phyloP scores from a whole-genome alignment of 345 rosid genomes.

The Geranium brycei region DNA sequence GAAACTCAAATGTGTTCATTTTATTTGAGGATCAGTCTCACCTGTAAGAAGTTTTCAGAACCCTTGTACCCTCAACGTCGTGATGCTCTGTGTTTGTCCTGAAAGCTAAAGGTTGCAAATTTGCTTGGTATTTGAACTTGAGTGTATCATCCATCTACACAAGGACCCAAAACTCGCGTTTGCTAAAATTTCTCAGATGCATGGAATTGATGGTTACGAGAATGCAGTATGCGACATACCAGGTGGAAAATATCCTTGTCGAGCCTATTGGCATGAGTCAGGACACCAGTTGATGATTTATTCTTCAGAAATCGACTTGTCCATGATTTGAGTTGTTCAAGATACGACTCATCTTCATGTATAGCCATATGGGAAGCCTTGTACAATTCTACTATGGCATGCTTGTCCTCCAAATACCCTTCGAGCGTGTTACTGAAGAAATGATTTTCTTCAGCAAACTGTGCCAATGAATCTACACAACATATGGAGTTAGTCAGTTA shows the following conservation, averaged over 20 bases:
- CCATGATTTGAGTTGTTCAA: constrained; percentile 43
- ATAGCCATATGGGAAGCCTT: constrained; percentile 46
- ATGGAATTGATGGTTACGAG: too few species aligned
- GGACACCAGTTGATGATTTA: constrained; percentile 24
- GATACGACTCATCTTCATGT: constrained; percentile 34
- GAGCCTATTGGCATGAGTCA: constrained; percentile 18
- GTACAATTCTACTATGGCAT: constrained; percentile 48
- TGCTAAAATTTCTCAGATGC: neutral
- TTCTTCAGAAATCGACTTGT: constrained; percentile 36
- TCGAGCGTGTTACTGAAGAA: constrained; percentile 34
- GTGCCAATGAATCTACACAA: constrained; percentile 40
- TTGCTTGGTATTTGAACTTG: constrained; percentile 34
- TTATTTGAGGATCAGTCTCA: constrained; percentile 3
- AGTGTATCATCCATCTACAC: constrained; percentile 61
- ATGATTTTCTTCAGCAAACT: constrained; percentile 35
- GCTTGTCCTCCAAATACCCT: constrained; percentile 42
- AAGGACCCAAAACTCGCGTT: neutral
- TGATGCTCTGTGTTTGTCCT: constrained; percentile 44
- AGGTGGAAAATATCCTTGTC: constrained; percentile 9
- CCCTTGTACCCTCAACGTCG: constrained; percentile 23
- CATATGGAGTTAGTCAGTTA: neutral
- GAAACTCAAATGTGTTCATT: too few species aligned
- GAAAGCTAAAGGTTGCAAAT: constrained; percentile 40
- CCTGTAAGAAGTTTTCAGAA: constrained; percentile 51
- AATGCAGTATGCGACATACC: neutral